A percentile compares a stretch with the other conserved stretches of the same genome.
Evolutionary conservation across 1,284 basidiomycete genomes (phyloP).

Genomic region (Singerocomus rubriflavus): DNA sequence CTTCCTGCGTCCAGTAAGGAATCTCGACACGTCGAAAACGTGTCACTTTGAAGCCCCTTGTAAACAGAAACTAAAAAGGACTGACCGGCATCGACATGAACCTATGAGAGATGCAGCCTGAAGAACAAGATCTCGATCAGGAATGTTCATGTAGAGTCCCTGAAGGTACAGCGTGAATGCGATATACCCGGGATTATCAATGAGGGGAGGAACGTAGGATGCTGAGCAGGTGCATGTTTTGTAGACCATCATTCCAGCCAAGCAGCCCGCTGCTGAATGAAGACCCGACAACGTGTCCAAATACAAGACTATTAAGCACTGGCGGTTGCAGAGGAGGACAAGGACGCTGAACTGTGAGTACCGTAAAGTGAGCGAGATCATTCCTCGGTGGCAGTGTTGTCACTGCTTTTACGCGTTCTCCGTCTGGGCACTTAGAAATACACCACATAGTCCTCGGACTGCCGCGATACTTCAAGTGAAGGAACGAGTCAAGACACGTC

Average conservation of each 20-base stretch:
- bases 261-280: too few relatives aligned
- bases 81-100: not conserved
- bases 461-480: too few relatives aligned
- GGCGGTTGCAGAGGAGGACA: too few relatives aligned
- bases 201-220: not conserved
- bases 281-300: not conserved
- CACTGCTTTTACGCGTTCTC: too few relatives aligned
- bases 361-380: too few relatives aligned
- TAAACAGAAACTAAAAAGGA: not conserved
- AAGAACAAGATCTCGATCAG: not conserved
- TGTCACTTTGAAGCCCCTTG: not conserved
- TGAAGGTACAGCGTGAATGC: too few relatives aligned
- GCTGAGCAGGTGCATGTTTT: not conserved
- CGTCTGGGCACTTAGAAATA: not conserved
- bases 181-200: conserved; percentile 1
- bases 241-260: not conserved
- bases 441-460: not conserved
- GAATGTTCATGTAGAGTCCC: not conserved
- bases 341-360: too few relatives aligned
- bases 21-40: not conserved
- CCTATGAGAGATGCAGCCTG: not conserved
- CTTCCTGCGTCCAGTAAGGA: not conserved
- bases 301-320: not conserved
- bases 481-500: too few relatives aligned
- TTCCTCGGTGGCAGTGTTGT: too few relatives aligned